Evolutionary conservation across 23 red algal species (phyloP).

Genomic region (Gracilaria gracilis): DNA sequence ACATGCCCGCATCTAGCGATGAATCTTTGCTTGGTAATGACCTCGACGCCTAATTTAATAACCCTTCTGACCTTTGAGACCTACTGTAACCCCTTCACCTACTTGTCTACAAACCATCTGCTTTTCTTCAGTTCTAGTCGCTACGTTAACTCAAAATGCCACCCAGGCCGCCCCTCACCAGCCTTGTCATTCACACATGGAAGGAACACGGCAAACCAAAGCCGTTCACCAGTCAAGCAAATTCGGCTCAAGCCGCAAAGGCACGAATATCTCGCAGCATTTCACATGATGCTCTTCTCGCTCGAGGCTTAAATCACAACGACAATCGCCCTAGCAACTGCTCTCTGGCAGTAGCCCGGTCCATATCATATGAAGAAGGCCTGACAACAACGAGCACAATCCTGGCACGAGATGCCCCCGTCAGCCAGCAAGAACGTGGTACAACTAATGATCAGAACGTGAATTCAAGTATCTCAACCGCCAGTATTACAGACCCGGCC

Average conservation of each 20-base stretch:
- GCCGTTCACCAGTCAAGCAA: conserved; percentile 40
- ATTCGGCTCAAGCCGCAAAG: conserved; percentile 6
- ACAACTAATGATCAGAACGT: not conserved
- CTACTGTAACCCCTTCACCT: no score
- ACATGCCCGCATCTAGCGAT: no score
- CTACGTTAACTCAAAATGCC: conserved; percentile 48
- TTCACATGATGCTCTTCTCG: conserved; percentile 43
- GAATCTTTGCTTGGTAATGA: no score
- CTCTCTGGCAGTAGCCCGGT: not conserved
- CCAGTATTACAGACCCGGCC: not conserved
- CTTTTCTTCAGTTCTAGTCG: not conserved
- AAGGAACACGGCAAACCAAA: conserved; percentile 81
- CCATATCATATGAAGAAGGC: conserved; percentile 14
- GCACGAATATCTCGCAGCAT: conserved; percentile 41
- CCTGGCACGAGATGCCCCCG: not conserved
- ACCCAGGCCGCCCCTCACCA: conserved; percentile 66
- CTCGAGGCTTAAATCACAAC: not conserved
- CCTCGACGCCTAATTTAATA: no score
- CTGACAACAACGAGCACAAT: not conserved
- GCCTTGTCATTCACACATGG: conserved; percentile 84
- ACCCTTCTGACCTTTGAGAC: no score
- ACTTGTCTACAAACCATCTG: no score
- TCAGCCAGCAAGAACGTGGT: no score
- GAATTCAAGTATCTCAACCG: not conserved
- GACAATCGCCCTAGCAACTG: not conserved